Evolutionary conservation across 495 filamentous ascomycete species (phyloP), one percentile per base, ranked within the genome.

Genomic region (Venustampulla echinocandica): DNA sequence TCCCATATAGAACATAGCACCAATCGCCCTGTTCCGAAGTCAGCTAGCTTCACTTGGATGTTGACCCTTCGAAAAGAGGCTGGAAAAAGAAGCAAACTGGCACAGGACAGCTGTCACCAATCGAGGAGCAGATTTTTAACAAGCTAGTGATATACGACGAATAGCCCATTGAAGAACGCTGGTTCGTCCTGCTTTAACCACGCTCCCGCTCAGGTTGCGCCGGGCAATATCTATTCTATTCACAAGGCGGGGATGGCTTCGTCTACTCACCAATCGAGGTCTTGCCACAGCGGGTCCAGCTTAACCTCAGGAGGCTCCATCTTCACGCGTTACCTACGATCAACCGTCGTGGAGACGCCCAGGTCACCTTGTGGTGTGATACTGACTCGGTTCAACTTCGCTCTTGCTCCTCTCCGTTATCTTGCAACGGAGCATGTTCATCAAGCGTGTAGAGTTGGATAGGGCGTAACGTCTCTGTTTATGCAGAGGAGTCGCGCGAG

Each of bases 21-120:
- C 22, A 28, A 33, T 36, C 15, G 22, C 11, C 45, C 35, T 20
- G 36, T 18, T 15, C 1, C 19, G 18, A 18, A 37, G 34, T 37
- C 15, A 37, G 34, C 9, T 11, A 10, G 7, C 27, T 30, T 30
- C 27, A 30, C n/a, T 30, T 30, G 27, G 7, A 30, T 7, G 7
- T n/a, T 30, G n/a, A 30, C n/a, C n/a, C 27, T 30, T n/a, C n/a
- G 7, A 19, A 21, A 15, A 20, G 13, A 35, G n/a, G 28, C 4
- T 3, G 46, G 10, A 43, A 35, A 25, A 24, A 37, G 20, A 49
- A 9, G 6, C 20, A 50, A 23, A 21, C 43, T 44, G 47, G 27
- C 47, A 27, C 93, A 90, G 66, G 94, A 81, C 65, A 93, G 79
- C 73, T 94, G 87, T 45, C 88, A 88, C 73, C 27, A 30, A 90